Conservation (phyloP, 2,329 filamentous ascomycete species). For the Beauveria bassiana region DNA sequence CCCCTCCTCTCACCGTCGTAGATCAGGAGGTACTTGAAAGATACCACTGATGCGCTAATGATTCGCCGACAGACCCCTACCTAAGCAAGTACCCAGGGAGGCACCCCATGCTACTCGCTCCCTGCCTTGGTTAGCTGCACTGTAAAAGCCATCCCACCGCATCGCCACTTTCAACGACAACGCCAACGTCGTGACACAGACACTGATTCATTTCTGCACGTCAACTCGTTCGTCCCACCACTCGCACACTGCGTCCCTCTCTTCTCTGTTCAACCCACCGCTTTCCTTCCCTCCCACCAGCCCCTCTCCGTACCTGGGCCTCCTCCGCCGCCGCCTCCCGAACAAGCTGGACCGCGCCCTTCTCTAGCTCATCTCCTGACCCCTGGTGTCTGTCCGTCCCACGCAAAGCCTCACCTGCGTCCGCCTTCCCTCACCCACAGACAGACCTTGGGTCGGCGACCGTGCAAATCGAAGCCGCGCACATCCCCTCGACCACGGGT, state of each 20-base stretch:
- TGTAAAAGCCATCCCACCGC: neutral
- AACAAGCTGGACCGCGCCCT: neutral
- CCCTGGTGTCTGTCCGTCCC: slow-evolving; percentile 1
- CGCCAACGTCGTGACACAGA: neutral
- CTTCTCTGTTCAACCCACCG: neutral
- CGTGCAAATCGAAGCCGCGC: neutral
- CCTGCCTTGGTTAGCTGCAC: too few species aligned
- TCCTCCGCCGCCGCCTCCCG: neutral
- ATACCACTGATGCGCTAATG: too few species aligned
- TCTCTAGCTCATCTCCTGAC: neutral
- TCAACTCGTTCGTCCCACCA: neutral
- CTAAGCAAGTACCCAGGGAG: neutral
- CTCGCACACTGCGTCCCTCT: neutral
- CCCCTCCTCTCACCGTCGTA: too few species aligned
- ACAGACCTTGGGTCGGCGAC: slow-evolving; percentile 1
- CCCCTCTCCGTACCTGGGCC: neutral
- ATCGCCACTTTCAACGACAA: neutral
- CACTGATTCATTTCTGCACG: neutral
- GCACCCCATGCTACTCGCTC: too few species aligned
- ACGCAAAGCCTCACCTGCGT: neutral
- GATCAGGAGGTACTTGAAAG: too few species aligned
- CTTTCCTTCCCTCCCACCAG: neutral
- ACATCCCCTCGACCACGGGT: neutral
- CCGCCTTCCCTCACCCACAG: slow-evolving; percentile 2
- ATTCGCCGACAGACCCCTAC: neutral